A percentile compares a stretch with the other conserved stretches of the same genome.
Evolutionary conservation across 192 early-diverging fungal species (phyloP).

Genomic region (Coemansia sp.): DNA sequence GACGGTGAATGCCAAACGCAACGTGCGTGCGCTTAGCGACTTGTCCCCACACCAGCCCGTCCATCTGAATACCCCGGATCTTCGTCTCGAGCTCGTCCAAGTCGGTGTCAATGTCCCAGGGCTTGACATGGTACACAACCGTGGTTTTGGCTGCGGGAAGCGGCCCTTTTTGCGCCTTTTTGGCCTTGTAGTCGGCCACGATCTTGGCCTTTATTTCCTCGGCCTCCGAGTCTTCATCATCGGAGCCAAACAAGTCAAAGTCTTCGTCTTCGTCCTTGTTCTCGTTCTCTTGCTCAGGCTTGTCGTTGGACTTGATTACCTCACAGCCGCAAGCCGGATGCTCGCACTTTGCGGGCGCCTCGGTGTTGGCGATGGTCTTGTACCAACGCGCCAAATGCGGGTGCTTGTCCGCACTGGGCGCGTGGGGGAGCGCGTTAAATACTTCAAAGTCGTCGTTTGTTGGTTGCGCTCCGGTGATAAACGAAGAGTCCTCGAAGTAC

Average conservation of each 20-base stretch:
- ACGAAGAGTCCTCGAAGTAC: neutral
- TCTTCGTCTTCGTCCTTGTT: constrained; percentile 63
- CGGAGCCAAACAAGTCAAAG: constrained; percentile 90
- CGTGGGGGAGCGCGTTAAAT: constrained; percentile 69
- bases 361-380: constrained; percentile 70
- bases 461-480: neutral
- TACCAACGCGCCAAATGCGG: constrained; percentile 94
- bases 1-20: constrained; percentile 93
- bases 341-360: constrained; percentile 32
- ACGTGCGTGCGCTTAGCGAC: constrained; percentile 70
- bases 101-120: constrained; percentile 95
- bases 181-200: constrained; percentile 83
- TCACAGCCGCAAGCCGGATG: no score
- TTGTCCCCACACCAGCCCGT: constrained; percentile 86
- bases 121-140: constrained; percentile 89
- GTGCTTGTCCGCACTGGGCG: constrained; percentile 67
- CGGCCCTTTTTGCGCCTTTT: constrained; percentile 80
- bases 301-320: no score
- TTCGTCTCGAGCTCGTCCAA: constrained; percentile 69
- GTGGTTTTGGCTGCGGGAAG: constrained; percentile 79
- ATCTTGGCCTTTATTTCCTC: constrained; percentile 81
- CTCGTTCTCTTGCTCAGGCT: no score
- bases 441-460: constrained; percentile 48
- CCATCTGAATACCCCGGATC: constrained; percentile 74
- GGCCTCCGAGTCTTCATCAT: constrained; percentile 88